These are phyloP conservation scores for Aspergillus persii DNA, from an alignment of 2,329 filamentous ascomycete species.

Conservation along the genomic window DNA sequence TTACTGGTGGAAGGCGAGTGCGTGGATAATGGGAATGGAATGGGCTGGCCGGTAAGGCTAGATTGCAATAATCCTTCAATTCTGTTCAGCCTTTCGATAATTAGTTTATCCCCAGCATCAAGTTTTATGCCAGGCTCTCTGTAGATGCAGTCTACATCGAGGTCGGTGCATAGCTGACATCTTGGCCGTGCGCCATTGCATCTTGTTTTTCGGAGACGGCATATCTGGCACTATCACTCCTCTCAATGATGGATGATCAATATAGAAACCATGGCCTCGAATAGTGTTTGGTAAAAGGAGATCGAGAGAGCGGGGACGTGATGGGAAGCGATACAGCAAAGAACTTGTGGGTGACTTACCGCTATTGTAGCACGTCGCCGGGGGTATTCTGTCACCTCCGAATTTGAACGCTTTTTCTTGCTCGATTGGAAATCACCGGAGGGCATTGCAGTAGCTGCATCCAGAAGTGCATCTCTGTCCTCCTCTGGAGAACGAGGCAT, in stretches of 20 bases:
- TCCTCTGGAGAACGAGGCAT: constrained; percentile 24
- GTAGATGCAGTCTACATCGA: constrained; percentile 80
- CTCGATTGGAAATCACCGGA: constrained; percentile 15
- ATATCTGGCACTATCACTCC: constrained; percentile 68
- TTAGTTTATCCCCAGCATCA: constrained; percentile 81
- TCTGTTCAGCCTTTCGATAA: constrained; percentile 71
- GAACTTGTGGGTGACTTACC: constrained; percentile 18
- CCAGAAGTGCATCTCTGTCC: constrained; percentile 14
- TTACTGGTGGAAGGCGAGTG: constrained; percentile 66
- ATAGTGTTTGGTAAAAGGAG: constrained; percentile 1
- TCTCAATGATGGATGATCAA: background rate
- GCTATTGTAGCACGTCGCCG: constrained; percentile 35
- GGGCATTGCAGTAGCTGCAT: constrained; percentile 5
- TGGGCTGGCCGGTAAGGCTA: constrained; percentile 49
- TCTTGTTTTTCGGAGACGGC: constrained; percentile 74
- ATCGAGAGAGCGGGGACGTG: background rate
- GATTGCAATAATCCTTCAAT: constrained; percentile 79
- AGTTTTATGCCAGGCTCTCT: constrained; percentile 83
- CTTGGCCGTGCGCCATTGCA: constrained; percentile 79
- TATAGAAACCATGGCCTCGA: background rate
- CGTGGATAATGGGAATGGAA: constrained; percentile 47
- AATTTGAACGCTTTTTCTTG: constrained; percentile 30
- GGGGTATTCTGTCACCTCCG: constrained; percentile 32
- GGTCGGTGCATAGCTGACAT: constrained; percentile 78
- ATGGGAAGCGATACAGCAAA: background rate